Conservation (phyloP, 2,329 filamentous ascomycete species). For the Fonsecaea pedrosoi region DNA sequence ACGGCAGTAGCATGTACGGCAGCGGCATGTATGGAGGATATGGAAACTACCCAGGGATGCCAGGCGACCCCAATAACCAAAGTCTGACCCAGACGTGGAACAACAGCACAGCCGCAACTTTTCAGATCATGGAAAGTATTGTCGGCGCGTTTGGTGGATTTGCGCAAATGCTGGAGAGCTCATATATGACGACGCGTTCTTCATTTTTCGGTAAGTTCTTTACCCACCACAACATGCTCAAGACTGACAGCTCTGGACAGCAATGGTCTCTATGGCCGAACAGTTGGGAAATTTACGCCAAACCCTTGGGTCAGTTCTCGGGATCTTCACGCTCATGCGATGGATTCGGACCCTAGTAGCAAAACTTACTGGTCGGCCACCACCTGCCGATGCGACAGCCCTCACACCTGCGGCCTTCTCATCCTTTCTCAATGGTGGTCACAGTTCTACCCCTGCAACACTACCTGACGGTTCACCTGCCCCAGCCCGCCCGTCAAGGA, state of each 20-base stretch:
- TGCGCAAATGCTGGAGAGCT: conserved; percentile 98
- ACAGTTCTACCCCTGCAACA: conserved; percentile 47
- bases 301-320: conserved; percentile 89
- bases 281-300: conserved; percentile 94
- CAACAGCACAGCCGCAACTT: conserved; percentile 93
- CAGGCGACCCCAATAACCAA: conserved; percentile 63
- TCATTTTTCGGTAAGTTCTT: conserved; percentile 86
- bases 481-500: conserved; percentile 80
- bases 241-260: conserved; percentile 54
- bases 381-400: conserved; percentile 82
- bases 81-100: conserved; percentile 95
- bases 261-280: conserved; percentile 97
- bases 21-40: conserved; percentile 57
- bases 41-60: conserved; percentile 56
- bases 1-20: conserved; percentile 54
- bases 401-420: conserved; percentile 92
- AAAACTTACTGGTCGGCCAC: conserved; percentile 89
- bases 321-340: conserved; percentile 93
- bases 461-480: conserved; percentile 71
- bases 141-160: conserved; percentile 97
- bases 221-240: conserved; percentile 17
- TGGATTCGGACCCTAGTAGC: conserved; percentile 93
- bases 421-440: conserved; percentile 75
- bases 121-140: conserved; percentile 97
- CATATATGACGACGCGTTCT: conserved; percentile 98